Evolutionary conservation across 2,329 filamentous ascomycete genomes (phyloP).

Genomic region (Talaromyces sp.): DNA sequence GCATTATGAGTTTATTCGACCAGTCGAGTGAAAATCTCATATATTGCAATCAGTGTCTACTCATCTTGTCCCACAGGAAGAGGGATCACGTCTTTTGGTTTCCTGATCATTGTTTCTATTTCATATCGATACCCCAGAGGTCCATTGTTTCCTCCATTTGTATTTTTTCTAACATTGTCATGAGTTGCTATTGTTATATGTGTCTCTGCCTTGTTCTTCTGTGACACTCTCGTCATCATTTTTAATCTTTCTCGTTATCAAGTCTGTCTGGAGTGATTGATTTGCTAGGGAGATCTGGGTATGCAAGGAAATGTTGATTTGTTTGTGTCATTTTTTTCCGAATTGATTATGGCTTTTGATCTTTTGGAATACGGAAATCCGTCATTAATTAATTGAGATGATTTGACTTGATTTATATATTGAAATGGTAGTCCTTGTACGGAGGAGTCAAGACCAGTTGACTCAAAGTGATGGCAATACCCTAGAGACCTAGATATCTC

Average conservation of each 20-base stretch:
- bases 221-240: neutral
- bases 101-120: neutral
- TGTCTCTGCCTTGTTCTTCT: neutral
- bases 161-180: neutral
- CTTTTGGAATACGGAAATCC: neutral
- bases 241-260: neutral
- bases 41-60: neutral
- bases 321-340: neutral
- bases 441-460: too few relatives aligned
- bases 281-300: neutral
- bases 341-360: neutral
- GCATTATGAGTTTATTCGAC: neutral
- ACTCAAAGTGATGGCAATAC: too few relatives aligned
- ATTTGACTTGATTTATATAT: neutral
- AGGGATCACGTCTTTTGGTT: neutral
- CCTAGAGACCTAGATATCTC: too few relatives aligned
- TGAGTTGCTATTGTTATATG: neutral
- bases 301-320: neutral
- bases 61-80: neutral
- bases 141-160: conserved; percentile 7
- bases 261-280: neutral
- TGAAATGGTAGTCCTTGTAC: too few relatives aligned
- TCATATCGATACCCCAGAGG: conserved; percentile 9
- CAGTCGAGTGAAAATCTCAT: neutral
- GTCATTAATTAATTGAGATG: neutral